Evolutionary conservation across 2,329 filamentous ascomycete species (phyloP), one percentile per base, ranked within the genome.

Genomic region (Neurospora sp.): DNA sequence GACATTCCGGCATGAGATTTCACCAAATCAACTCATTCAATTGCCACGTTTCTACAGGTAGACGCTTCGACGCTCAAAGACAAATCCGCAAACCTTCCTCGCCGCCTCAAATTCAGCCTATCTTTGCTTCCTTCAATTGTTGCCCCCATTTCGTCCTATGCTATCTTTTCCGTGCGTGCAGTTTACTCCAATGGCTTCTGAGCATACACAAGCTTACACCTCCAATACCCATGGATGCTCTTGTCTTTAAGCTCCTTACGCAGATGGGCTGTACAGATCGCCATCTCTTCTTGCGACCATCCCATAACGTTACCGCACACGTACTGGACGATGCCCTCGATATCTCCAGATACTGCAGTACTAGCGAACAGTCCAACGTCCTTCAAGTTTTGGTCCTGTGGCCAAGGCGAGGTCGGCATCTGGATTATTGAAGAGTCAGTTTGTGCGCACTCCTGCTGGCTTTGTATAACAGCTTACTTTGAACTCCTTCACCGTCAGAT

Each of bases 161-260:
- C 11, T n/a, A 6, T 41, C 15, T 41, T n/a, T 6, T 15, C 40
- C 40, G 2, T n/a, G 40, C 40, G 40, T 12, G 40, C 15, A 41
- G 38, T 41, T 41, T n/a, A 41, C 17, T 41, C 40, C 40, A 41
- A n/a, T 12, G 73, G 74, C 67, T 75, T 75, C 38, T 62, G 72
- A 6, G 67, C 72, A 69, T 69, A 74, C 8, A 72, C 70, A 5
- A 70, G 23, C 17, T 69, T 71, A 8, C 68, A 52, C 23, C 66
- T 66, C 52, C 69, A 71, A 37, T 73, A 72, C 4, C 65, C 69
- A 40, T 75, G 74, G 39, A 74, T 69, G n/a, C 74, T 71, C 10
- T 43, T 62, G n/a, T 70, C 69, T 11, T 69, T 71, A 15, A 70
- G 39, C 40, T 66, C 57, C 28, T 43, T 40, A 38, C 57, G 66